Base-by-base conservation (phyloP, 371 early-diverging fungal genomes). In the Actinomortierella ambigua region DNA sequence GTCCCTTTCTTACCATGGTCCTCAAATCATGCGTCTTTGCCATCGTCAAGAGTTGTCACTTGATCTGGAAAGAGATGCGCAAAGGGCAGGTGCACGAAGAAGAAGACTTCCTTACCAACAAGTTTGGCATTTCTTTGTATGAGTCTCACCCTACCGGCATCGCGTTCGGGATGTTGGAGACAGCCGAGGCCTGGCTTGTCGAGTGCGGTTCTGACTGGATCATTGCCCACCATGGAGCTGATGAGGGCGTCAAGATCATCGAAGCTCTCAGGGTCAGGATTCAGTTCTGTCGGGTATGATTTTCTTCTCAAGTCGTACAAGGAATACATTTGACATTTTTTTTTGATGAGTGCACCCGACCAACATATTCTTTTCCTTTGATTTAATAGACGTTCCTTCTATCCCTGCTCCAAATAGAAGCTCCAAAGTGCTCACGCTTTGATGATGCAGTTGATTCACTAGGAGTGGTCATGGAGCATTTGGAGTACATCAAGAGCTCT, bases 51-150 rank as follows among this genome's bases (percentile, higher is more conserved):
- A 83, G 85, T 51, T 84, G 85, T 53, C 77, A 79, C 17, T 77
- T 83, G 42, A 76, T 90, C 3, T 87, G 81, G 84, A 70, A 56
- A 6, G 89, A 89, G 50, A 88, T 89, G 88, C 73, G 67, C 8
- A 79, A 81, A 53, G 85, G 85, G 15, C 84, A 89, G 48, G 81
- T 85, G 1, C 87, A 81, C 62, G 88, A 89, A 81, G 91, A 89
- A 71, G 90, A 91, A 57, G 91, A 90, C 64, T 90, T 91, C 68
- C 79, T 85, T 28, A 81, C 82, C 18, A 89, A 89, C 63, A 66
- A 81, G 43, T 88, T 85, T 73, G 88, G 88, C 1, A 69, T 88
- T 2, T 78, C 82, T 0, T 76, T 91, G 4, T 81, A 81, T 24
- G 85, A 85, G 50, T 80, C 83, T 50, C 76, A 78, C 39, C 75